phyloP scores from a whole-genome alignment of 208 protist species.

The Leishmania tarentolae region DNA sequence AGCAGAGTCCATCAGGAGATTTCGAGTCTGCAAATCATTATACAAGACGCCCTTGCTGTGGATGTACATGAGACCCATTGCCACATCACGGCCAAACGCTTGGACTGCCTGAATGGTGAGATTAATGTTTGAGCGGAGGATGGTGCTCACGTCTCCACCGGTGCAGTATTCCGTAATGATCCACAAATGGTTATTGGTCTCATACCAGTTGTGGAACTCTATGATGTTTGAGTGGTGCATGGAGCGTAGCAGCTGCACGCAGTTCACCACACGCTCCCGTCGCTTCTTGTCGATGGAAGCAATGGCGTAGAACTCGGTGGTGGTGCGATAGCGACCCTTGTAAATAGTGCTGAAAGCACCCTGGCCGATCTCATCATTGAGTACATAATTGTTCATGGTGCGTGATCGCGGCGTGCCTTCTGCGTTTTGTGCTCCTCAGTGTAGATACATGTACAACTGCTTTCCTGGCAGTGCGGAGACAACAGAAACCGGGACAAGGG shows the following conservation, averaged over 20 bases:
- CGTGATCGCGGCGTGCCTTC: not conserved
- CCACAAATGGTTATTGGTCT: conserved; percentile 96
- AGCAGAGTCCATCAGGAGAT: conserved; percentile 91
- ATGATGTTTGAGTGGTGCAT: conserved; percentile 88
- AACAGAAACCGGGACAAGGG: not conserved
- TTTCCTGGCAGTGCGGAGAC: not conserved
- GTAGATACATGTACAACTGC: not conserved
- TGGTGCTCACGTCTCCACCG: conserved; percentile 86
- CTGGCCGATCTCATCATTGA: conserved; percentile 94
- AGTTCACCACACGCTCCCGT: conserved; percentile 85
- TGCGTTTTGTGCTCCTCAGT: not conserved
- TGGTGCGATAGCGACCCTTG: conserved; percentile 92
- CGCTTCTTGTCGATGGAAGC: conserved; percentile 93
- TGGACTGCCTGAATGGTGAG: conserved; percentile 79
- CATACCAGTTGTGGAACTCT: conserved; percentile 95
- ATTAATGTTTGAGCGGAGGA: conserved; percentile 66
- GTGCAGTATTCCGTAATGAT: conserved; percentile 95
- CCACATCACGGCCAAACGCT: conserved; percentile 82
- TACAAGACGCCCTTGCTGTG: conserved; percentile 92
- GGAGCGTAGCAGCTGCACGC: conserved; percentile 80
- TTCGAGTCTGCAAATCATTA: conserved; percentile 93
- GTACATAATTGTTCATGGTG: conserved; percentile 95
- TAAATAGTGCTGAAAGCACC: conserved; percentile 90
- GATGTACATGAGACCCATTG: conserved; percentile 88
- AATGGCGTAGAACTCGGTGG: conserved; percentile 94